phyloP scores from a whole-genome alignment of 371 early-diverging fungal genomes.

The Vittaforma corneae region DNA sequence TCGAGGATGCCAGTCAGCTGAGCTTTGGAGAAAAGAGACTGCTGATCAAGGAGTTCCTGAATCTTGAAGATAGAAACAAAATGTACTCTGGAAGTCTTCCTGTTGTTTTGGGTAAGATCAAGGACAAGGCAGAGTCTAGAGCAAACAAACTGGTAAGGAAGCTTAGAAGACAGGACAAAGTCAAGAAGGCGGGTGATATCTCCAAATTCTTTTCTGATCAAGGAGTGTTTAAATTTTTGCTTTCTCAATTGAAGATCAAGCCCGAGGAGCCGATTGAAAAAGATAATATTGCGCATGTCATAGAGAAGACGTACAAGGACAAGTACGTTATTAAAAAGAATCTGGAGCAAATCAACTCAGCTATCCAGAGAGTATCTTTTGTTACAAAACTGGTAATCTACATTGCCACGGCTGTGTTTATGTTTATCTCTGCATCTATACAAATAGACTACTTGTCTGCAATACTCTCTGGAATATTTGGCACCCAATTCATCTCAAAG shows the following conservation, averaged over 20 bases:
- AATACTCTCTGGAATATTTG: slow-evolving; percentile 55
- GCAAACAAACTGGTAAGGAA: slow-evolving; percentile 29
- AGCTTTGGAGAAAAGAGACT: slow-evolving; percentile 42
- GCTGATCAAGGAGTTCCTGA: slow-evolving; percentile 55
- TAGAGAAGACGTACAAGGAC: slow-evolving; percentile 53
- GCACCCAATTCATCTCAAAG: slow-evolving; percentile 54
- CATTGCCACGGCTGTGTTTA: slow-evolving; percentile 18
- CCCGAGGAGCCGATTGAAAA: slow-evolving; percentile 27
- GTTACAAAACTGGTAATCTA: slow-evolving; percentile 35
- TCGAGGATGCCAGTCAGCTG: slow-evolving; percentile 7
- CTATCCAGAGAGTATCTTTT: slow-evolving; percentile 47
- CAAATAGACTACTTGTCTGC: slow-evolving; percentile 26
- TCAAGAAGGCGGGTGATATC: slow-evolving; percentile 22
- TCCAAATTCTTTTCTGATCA: slow-evolving; percentile 29
- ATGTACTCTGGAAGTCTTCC: slow-evolving; percentile 19
- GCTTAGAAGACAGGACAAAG: slow-evolving; percentile 25
- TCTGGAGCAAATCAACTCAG: slow-evolving; percentile 55
- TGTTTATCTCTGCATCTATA: slow-evolving; percentile 30
- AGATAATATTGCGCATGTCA: slow-evolving; percentile 36
- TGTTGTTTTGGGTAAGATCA: slow-evolving; percentile 21
- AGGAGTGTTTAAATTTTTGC: slow-evolving; percentile 36
- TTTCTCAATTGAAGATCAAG: slow-evolving; percentile 24
- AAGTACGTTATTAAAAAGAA: slow-evolving; percentile 50
- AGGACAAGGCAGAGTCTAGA: slow-evolving; percentile 27
- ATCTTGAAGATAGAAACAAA: slow-evolving; percentile 15